Conservation (phyloP, 1,284 basidiomycete genomes). For the Moesziomyces sp. region DNA sequence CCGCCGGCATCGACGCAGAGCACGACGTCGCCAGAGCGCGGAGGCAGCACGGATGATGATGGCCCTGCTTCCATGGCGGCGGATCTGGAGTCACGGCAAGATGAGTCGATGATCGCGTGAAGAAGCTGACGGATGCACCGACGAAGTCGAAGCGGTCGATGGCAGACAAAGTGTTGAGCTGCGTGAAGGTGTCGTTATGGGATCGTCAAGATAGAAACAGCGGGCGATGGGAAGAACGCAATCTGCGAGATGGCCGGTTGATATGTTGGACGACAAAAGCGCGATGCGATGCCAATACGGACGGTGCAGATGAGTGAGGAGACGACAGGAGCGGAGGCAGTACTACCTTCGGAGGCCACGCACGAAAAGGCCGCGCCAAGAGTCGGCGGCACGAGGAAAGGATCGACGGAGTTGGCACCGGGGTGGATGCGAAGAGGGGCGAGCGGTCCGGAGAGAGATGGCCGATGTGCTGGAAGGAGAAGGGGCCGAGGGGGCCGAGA, state of each 20-base stretch:
- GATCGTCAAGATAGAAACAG: neutral
- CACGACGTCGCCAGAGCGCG: constrained; percentile 29
- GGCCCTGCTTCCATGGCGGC: constrained; percentile 24
- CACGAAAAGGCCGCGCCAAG: neutral
- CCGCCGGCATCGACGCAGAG: constrained; percentile 49
- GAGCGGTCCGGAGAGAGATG: constrained; percentile 6
- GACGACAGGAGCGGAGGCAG: neutral
- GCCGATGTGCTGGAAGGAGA: constrained; percentile 4
- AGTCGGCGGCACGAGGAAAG: neutral
- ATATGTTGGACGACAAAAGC: constrained; percentile 4
- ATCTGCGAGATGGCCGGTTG: constrained; percentile 7
- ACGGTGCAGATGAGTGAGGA: neutral
- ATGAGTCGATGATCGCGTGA: no score
- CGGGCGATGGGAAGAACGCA: neutral
- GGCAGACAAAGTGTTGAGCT: no score
- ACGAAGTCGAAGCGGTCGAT: no score
- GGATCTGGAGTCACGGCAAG: neutral
- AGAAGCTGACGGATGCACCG: no score
- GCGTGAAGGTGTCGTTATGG: neutral
- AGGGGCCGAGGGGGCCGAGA: constrained; percentile 28
- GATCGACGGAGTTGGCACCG: constrained; percentile 8
- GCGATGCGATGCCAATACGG: neutral
- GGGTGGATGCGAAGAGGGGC: neutral
- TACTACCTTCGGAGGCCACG: neutral
- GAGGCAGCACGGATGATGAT: constrained; percentile 13